These are phyloP conservation scores for Lactarius evosmus DNA, from an alignment of 768 basidiomycete species.

Conservation along the genomic window DNA sequence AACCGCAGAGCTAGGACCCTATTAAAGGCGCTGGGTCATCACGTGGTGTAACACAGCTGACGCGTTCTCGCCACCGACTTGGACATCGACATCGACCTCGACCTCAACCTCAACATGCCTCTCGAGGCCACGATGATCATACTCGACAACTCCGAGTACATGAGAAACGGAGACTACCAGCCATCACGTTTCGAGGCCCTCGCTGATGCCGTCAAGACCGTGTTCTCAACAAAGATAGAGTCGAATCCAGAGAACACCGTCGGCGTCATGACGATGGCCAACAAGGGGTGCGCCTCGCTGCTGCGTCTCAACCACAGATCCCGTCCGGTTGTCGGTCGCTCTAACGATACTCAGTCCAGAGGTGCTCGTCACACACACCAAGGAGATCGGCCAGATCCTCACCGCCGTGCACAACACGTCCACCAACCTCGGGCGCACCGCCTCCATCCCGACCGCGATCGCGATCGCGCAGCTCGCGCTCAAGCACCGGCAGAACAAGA, in stretches of 20 bases:
- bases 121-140: slow-evolving; percentile 98
- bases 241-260: slow-evolving; percentile 98
- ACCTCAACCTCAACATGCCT: slow-evolving; percentile 59
- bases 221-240: slow-evolving; percentile 91
- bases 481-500: slow-evolving; percentile 98
- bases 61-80: not conserved
- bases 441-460: slow-evolving; percentile 88
- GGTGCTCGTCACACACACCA: slow-evolving; percentile 93
- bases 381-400: slow-evolving; percentile 90
- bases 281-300: slow-evolving; percentile 69
- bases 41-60: not conserved
- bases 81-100: slow-evolving; percentile 1
- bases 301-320: not conserved
- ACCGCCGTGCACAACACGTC: slow-evolving; percentile 68
- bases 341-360: slow-evolving; percentile 60
- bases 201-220: slow-evolving; percentile 82
- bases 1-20: not conserved
- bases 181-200: slow-evolving; percentile 90
- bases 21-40: not conserved
- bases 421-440: slow-evolving; percentile 72
- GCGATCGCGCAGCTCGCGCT: slow-evolving; percentile 93
- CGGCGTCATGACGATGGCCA: slow-evolving; percentile 97
- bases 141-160: slow-evolving; percentile 96
- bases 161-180: slow-evolving; percentile 90
- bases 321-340: not conserved